Conservation (phyloP, 441 rosid species). For the Bocquillonia castaneifolia region DNA sequence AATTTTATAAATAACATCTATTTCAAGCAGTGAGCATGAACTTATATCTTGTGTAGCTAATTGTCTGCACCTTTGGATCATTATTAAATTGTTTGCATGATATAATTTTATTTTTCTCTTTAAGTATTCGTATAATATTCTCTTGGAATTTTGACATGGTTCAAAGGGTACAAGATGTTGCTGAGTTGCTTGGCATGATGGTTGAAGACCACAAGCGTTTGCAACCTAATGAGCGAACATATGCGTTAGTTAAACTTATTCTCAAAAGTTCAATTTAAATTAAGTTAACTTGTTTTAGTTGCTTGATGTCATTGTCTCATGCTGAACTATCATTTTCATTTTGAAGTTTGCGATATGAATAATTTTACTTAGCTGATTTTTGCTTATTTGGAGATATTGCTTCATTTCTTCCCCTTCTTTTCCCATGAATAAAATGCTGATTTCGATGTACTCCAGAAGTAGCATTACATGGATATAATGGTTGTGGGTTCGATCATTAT, state of each 20-base stretch:
- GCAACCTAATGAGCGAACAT: conserved; percentile 82
- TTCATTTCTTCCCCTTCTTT: background rate
- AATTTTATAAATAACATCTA: background rate
- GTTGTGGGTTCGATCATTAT: background rate
- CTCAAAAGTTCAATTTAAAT: conserved; percentile 11
- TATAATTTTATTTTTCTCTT: background rate
- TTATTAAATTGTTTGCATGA: background rate
- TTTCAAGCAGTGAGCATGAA: background rate
- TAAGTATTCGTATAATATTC: background rate
- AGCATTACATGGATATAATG: background rate
- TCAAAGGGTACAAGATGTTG: conserved; percentile 87
- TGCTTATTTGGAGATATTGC: background rate
- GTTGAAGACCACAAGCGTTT: conserved; percentile 87
- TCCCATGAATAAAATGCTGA: background rate
- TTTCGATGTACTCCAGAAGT: background rate
- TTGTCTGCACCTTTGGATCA: background rate
- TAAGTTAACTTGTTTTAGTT: background rate
- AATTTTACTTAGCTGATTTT: background rate
- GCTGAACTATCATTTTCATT: conserved; percentile 12
- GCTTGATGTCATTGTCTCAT: conserved; percentile 5
- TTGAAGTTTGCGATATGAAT: background rate
- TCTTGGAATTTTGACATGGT: conserved; percentile 25
- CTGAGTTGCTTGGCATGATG: conserved; percentile 98
- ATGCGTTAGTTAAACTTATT: conserved; percentile 53
- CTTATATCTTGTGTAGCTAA: background rate